Percentiles rank a stretch among this genome's conserved stretches.
Conservation (phyloP, 805 yeast species). For the Huiozyma sinensis region DNA sequence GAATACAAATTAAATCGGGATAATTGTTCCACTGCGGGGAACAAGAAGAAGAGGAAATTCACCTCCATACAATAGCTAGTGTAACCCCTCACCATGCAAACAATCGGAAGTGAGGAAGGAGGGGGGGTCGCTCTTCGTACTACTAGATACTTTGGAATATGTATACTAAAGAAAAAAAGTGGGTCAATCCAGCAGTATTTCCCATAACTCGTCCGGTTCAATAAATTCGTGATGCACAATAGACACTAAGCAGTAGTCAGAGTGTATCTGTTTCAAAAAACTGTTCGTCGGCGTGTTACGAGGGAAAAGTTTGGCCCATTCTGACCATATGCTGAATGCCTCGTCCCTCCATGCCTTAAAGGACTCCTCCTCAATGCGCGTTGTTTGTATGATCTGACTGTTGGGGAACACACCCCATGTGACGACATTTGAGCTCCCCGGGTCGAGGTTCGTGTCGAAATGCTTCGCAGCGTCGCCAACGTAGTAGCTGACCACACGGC, state of each 20-base stretch:
- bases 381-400: constrained; percentile 82
- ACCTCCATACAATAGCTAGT: background rate
- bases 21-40: background rate
- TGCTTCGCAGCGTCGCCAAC: constrained; percentile 52
- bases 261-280: constrained; percentile 50
- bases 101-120: no score
- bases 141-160: background rate
- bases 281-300: constrained; percentile 40
- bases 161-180: background rate
- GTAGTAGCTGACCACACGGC: constrained; percentile 57
- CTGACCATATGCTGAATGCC: constrained; percentile 81
- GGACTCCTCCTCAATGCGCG: constrained; percentile 84
- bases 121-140: background rate
- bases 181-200: constrained; percentile 31
- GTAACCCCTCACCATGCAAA: no score
- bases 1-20: constrained; percentile 19
- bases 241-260: constrained; percentile 67
- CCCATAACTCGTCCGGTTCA: constrained; percentile 71
- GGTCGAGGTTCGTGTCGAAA: constrained; percentile 50
- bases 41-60: constrained; percentile 12
- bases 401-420: constrained; percentile 98
- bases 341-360: constrained; percentile 96
- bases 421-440: constrained; percentile 60
- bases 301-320: constrained; percentile 80
- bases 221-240: constrained; percentile 78